Base-by-base conservation (phyloP, 306 rosid species). In the Parietaria judaica region DNA sequence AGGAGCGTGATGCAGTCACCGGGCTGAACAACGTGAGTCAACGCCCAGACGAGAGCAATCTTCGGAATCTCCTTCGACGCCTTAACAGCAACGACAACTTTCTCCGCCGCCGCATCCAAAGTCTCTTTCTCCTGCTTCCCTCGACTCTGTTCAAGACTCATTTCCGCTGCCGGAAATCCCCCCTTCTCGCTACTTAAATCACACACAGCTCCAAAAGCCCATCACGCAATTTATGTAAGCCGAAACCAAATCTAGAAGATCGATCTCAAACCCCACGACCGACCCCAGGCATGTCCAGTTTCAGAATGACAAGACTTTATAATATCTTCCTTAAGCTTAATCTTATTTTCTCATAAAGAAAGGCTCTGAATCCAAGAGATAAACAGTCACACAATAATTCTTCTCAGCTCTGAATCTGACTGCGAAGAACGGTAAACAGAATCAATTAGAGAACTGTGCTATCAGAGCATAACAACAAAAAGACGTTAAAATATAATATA, bases 11-110 rank as follows among this genome's bases (percentile, higher is more conserved):
- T 92, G 82, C 95, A 92, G 59, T 92, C 96, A 44, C 96, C 99
- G 45, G 96, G 95, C 57, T 92, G 99, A 78, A 92, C 99, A 74
- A 92, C 97, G 81, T 86, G 99, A 73, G 95, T 88, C 71, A 92
- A 68, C 4, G 97, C 95, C 99, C 99, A 92, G 56, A 92, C 85
- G 48, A 92, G 80, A 70, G 99, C 99, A 58, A 83, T 88, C 72
- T 82, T 88, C 23, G 99, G 97, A 76, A 92, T 88, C 69, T 92
- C 99, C 74, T 72, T 86, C 2, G 90, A 84, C 1, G 95, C 96
- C 84, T 88, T 92, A 58, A 92, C 99, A 1, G 95, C 97, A 56
- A 92, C 99, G 48, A 92, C 84, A 58, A 92, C 96, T 74, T 88
- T 92, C 88, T 81, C 94, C 37, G 81, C 94, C 39, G 81, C 85